Percentiles rank a stretch among this genome's conserved stretches.
Evolutionary conservation across 768 basidiomycete species (phyloP).

Genomic region (Mycena amicta): DNA sequence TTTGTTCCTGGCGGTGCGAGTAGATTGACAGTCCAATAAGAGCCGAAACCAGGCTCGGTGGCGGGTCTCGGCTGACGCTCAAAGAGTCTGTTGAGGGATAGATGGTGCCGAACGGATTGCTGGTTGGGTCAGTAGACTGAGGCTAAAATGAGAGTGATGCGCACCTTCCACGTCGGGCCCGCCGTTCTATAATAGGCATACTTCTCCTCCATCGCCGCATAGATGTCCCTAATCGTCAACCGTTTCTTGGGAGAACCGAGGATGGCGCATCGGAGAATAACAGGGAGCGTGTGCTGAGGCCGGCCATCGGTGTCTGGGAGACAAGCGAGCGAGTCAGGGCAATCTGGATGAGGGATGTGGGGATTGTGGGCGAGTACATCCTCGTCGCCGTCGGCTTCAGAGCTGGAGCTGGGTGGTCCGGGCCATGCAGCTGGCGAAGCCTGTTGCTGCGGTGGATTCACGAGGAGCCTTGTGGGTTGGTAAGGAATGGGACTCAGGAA

Average conservation of each 20-base stretch:
- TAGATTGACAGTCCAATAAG: conserved; percentile 90
- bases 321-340: conserved; percentile 77
- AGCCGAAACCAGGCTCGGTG: conserved; percentile 85
- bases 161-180: conserved; percentile 84
- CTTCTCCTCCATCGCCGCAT: conserved; percentile 84
- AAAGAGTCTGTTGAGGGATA: conserved; percentile 80
- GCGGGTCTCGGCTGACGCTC: conserved; percentile 82
- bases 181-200: conserved; percentile 81
- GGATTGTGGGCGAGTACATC: conserved; percentile 25
- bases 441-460: conserved; percentile 24
- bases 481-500: no score
- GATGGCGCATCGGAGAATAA: conserved; percentile 84
- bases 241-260: conserved; percentile 75
- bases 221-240: conserved; percentile 83
- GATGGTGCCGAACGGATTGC: conserved; percentile 89
- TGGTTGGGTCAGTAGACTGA: conserved; percentile 31
- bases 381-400: conserved; percentile 24
- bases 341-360: conserved; percentile 62
- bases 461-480: conserved; percentile 32
- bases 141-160: conserved; percentile 16
- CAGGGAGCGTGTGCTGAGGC: conserved; percentile 83
- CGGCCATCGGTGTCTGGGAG: conserved; percentile 77
- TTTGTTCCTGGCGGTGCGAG: conserved; percentile 85
- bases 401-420: conserved; percentile 12
- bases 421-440: conserved; percentile 18